These are phyloP conservation scores for Termitomyces eurrhizus DNA, from an alignment of 768 basidiomycete species.

Conservation along the genomic window DNA sequence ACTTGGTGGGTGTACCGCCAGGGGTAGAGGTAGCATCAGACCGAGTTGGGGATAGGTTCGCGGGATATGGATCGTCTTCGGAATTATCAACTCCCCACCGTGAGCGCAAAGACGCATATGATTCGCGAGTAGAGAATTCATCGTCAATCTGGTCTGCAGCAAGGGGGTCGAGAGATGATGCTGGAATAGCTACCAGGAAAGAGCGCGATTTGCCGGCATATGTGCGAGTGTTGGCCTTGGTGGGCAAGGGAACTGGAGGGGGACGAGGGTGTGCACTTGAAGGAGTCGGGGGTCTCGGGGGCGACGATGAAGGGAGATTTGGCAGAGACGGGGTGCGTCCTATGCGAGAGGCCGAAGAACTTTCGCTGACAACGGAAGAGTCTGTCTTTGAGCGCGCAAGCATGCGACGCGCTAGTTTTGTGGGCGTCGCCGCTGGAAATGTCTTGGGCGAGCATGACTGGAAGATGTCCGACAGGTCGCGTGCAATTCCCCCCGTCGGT, in stretches of 20 bases:
- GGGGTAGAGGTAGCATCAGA: constrained; percentile 30
- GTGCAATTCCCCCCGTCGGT: constrained; percentile 24
- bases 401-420: constrained; percentile 65
- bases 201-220: constrained; percentile 80
- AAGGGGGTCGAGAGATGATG: constrained; percentile 22
- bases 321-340: constrained; percentile 37
- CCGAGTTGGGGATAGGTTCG: constrained; percentile 28
- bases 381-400: constrained; percentile 66
- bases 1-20: constrained; percentile 34
- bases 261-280: constrained; percentile 13
- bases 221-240: constrained; percentile 44
- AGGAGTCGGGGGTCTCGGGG: constrained; percentile 23
- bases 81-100: constrained; percentile 81
- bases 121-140: constrained; percentile 59
- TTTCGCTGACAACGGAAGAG: constrained; percentile 35
- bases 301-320: constrained; percentile 25
- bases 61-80: constrained; percentile 60
- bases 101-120: constrained; percentile 68
- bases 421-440: constrained; percentile 29
- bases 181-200: constrained; percentile 64
- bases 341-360: constrained; percentile 15
- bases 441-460: constrained; percentile 27
- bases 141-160: constrained; percentile 35
- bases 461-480: constrained; percentile 46
- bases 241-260: constrained; percentile 24